phyloP scores from a whole-genome alignment of 1,284 basidiomycete genomes.

The Ganoderma meredithae region DNA sequence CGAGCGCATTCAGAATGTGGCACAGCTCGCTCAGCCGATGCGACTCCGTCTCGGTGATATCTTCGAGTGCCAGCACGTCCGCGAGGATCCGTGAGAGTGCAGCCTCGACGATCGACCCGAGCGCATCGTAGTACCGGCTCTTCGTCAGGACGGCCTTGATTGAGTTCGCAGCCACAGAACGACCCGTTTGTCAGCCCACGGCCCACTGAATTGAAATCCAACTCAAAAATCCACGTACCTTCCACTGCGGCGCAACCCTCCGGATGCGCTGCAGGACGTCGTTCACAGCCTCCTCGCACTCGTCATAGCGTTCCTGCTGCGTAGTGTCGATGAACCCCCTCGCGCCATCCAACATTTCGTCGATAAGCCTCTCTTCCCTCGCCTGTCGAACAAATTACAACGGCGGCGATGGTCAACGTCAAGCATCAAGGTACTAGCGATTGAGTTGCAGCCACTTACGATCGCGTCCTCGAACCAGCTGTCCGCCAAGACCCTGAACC shows the following conservation, averaged over 20 bases:
- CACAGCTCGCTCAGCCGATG: slow-evolving; percentile 85
- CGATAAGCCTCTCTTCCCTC: slow-evolving; percentile 51
- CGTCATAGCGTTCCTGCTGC: slow-evolving; percentile 80
- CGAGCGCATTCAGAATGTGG: slow-evolving; percentile 79
- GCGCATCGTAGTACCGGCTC: slow-evolving; percentile 69
- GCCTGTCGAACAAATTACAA: slow-evolving; percentile 40
- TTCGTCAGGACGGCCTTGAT: slow-evolving; percentile 59
- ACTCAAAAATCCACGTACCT: slow-evolving; percentile 55
- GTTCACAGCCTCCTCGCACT: slow-evolving; percentile 78
- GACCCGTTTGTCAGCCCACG: background rate
- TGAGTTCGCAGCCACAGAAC: slow-evolving; percentile 37
- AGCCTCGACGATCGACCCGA: slow-evolving; percentile 82
- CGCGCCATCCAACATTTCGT: slow-evolving; percentile 63
- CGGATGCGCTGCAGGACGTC: slow-evolving; percentile 75
- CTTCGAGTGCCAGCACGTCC: slow-evolving; percentile 81
- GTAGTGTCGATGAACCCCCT: slow-evolving; percentile 78
- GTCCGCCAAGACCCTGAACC: slow-evolving; percentile 61
- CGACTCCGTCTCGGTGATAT: slow-evolving; percentile 94
- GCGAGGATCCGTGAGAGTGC: slow-evolving; percentile 75
- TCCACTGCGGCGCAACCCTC: slow-evolving; percentile 71
- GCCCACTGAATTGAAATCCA: background rate
- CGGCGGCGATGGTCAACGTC: background rate
- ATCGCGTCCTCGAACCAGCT: slow-evolving; percentile 75
- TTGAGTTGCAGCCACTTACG: slow-evolving; percentile 49
- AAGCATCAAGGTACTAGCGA: slow-evolving; percentile 4